Evolutionary conservation across 78 protist species (phyloP), one percentile per base, ranked within the genome.

Genomic region (Dictyostelium discoideum): DNA sequence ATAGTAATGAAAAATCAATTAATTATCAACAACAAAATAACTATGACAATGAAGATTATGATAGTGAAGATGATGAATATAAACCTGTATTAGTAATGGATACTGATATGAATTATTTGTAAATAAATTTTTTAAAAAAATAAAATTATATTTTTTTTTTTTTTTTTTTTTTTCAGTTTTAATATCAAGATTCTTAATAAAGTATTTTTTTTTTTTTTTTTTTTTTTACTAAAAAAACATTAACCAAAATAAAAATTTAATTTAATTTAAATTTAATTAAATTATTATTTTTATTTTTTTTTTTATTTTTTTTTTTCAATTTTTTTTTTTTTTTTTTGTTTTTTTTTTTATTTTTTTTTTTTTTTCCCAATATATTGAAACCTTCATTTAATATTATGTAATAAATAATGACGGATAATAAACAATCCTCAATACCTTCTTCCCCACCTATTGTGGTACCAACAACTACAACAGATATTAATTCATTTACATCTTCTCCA

Each of bases 391-490:
- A 69, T 69, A 29, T 69, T 69, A 69, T 69, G 77, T 69, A 69
- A 26, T 24, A 74, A 74, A 37, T 37, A 74, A 74, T 74, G 81
- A 37, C 81, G 11, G 48, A 79, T 32, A n/a, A 79, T 18, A 46
- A 79, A 79, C 84, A 79, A 79, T 79, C 84, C 6, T 44, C 77
- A 69, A 69, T 79, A 79, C 84, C 84, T 22, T 44, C 84, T 11
- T 79, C 84, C 44, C 84, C 84, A 42, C 84, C 54, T 10, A 44
- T 46, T 20, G 32, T n/a, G n/a, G 84, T 42, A 10, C 67, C 26
- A 22, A 46, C 26, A 44, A 42, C 44, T 3, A 37, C 44, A 44
- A 39, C 80, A 73, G 29, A 79, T 79, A 40, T 76, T 26, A 29
- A n/a, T 29, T 76, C 83, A 76, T 76, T 76, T 76, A 40, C 83